phyloP scores from a whole-genome alignment of 805 yeast genomes.

The Jamesozyma gamospora region DNA sequence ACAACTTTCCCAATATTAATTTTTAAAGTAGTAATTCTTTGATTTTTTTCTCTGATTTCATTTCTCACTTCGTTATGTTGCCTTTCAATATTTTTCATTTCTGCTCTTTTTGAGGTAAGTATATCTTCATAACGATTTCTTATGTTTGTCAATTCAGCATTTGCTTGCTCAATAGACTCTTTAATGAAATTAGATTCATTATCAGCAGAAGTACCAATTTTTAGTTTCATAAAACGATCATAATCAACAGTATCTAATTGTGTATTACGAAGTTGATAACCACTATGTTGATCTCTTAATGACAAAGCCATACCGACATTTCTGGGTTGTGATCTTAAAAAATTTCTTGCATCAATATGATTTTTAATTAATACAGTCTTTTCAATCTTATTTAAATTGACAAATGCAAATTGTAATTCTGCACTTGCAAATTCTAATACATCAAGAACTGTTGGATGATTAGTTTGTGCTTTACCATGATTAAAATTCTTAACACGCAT shows the following conservation, averaged over 20 bases:
- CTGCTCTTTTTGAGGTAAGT: slow-evolving; percentile 4
- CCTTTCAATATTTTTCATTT: slow-evolving; percentile 12
- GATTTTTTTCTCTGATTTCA: slow-evolving; percentile 20
- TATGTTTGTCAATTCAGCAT: slow-evolving; percentile 22
- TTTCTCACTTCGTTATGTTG: slow-evolving; percentile 26
- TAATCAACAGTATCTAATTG: slow-evolving; percentile 47
- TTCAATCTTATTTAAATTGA: slow-evolving; percentile 57
- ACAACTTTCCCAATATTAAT: slow-evolving; percentile 21
- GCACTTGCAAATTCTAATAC: slow-evolving; percentile 47
- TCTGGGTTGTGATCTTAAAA: slow-evolving; percentile 29
- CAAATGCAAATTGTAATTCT: slow-evolving; percentile 47
- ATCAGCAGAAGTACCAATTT: slow-evolving; percentile 13
- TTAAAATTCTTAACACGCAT: slow-evolving; percentile 38
- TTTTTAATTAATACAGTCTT: slow-evolving; percentile 43
- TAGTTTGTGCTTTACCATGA: slow-evolving; percentile 34
- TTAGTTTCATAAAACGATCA: slow-evolving; percentile 17
- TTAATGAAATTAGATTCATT: slow-evolving; percentile 15
- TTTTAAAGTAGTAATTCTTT: slow-evolving; percentile 18
- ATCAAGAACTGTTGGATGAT: slow-evolving; percentile 46
- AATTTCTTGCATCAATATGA: slow-evolving; percentile 40
- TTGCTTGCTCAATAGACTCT: slow-evolving; percentile 15
- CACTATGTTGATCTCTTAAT: slow-evolving; percentile 33
- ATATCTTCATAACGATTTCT: slow-evolving; percentile 8
- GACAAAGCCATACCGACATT: slow-evolving; percentile 38
- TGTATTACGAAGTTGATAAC: slow-evolving; percentile 42